Percentiles rank a stretch among this genome's conserved stretches.
phyloP scores from a whole-genome alignment of 2,329 filamentous ascomycete species.

The Mariannaea elegans region DNA sequence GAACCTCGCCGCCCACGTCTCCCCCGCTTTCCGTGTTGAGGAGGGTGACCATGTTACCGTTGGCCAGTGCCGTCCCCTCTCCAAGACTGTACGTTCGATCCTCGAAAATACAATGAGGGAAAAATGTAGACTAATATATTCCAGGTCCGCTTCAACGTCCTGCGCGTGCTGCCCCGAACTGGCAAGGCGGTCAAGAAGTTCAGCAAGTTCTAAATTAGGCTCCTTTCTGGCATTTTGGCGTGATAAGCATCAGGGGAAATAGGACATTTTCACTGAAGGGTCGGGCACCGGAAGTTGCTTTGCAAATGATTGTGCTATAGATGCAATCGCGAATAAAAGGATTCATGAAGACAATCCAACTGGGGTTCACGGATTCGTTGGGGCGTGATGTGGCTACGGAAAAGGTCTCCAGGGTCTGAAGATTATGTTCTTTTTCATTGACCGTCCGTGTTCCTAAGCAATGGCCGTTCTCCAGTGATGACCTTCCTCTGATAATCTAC shows the following conservation, averaged over 20 bases:
- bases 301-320: slow-evolving; percentile 56
- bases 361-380: slow-evolving; percentile 41
- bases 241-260: slow-evolving; percentile 57
- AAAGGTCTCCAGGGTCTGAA: slow-evolving; percentile 42
- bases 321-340: slow-evolving; percentile 55
- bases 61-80: slow-evolving; percentile 98
- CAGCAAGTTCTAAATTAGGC: slow-evolving; percentile 89
- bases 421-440: slow-evolving; percentile 43
- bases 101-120: background rate
- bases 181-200: slow-evolving; percentile 98
- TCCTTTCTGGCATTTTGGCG: slow-evolving; percentile 63
- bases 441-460: slow-evolving; percentile 35
- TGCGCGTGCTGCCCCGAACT: slow-evolving; percentile 96
- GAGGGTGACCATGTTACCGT: slow-evolving; percentile 99
- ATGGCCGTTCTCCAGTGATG: slow-evolving; percentile 35
- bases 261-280: slow-evolving; percentile 49
- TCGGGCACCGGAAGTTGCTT: slow-evolving; percentile 53
- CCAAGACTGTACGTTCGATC: slow-evolving; percentile 89
- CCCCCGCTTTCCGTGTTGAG: slow-evolving; percentile 99
- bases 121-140: slow-evolving; percentile 35
- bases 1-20: slow-evolving; percentile 99
- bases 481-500: slow-evolving; percentile 11
- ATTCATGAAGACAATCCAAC: slow-evolving; percentile 51
- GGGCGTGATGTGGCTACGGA: slow-evolving; percentile 42
- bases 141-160: slow-evolving; percentile 98